phyloP scores from a whole-genome alignment of 768 basidiomycete species.

The Agrocybe chaxingu region DNA sequence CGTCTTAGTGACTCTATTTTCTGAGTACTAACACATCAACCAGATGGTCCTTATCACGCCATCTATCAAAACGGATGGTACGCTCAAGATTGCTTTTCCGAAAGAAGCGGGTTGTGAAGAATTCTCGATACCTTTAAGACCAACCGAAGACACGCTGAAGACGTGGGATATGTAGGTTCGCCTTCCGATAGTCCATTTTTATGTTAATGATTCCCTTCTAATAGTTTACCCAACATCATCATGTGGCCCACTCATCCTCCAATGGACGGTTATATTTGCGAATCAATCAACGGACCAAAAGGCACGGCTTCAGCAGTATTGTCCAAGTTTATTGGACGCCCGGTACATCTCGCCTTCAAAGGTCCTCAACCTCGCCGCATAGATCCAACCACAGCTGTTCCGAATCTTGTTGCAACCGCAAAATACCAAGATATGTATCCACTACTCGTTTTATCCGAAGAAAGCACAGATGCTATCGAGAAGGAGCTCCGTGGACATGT shows the following conservation, averaged over 20 bases:
- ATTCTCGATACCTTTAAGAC: constrained; percentile 59
- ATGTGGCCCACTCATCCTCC: constrained; percentile 42
- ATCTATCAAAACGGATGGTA: constrained; percentile 42
- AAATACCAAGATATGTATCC: constrained; percentile 75
- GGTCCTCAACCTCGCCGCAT: constrained; percentile 53
- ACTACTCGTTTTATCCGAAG: constrained; percentile 62
- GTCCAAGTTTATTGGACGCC: constrained; percentile 57
- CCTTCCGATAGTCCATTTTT: background rate
- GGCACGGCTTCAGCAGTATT: constrained; percentile 52
- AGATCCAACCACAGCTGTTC: constrained; percentile 50
- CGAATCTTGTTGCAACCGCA: constrained; percentile 51
- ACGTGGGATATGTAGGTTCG: constrained; percentile 56
- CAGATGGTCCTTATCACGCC: constrained; percentile 72
- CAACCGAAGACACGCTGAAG: constrained; percentile 42
- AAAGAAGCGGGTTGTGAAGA: constrained; percentile 50
- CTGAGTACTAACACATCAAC: too few relatives aligned
- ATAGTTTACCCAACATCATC: constrained; percentile 52
- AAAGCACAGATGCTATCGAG: constrained; percentile 56
- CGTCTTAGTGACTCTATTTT: background rate
- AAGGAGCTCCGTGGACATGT: constrained; percentile 42
- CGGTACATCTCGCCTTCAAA: constrained; percentile 66
- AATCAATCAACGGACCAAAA: constrained; percentile 29
- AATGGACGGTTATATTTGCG: constrained; percentile 67
- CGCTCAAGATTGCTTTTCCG: constrained; percentile 58
- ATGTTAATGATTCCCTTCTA: background rate